Conservation (phyloP, 2,329 filamentous ascomycete species). For the Claviceps purpurea region DNA sequence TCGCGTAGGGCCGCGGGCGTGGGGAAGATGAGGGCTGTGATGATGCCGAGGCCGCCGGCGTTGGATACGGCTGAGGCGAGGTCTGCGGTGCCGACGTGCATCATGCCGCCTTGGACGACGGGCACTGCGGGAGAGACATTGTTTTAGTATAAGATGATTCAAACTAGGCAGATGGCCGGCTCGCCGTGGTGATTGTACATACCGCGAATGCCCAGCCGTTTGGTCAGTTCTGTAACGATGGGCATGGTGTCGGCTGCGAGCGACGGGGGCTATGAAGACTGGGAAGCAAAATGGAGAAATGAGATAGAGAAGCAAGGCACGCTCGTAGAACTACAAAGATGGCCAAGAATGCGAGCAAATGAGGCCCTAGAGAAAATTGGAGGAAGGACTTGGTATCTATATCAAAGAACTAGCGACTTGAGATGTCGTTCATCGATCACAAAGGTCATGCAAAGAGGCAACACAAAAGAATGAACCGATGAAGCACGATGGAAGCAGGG, state of each 20-base stretch:
- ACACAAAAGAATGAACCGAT: no score
- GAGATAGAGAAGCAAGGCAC: background rate
- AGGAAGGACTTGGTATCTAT: no score
- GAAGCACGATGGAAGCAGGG: no score
- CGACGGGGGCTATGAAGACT: background rate
- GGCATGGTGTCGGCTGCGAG: conserved; percentile 29
- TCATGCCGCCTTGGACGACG: conserved; percentile 77
- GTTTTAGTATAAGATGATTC: background rate
- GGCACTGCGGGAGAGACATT: conserved; percentile 40
- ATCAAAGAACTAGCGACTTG: no score
- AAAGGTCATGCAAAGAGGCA: no score
- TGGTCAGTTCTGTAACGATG: conserved; percentile 43
- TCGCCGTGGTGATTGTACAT: conserved; percentile 6
- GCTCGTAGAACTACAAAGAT: no score
- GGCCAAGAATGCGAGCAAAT: no score
- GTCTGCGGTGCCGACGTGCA: conserved; percentile 73
- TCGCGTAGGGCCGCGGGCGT: conserved; percentile 82
- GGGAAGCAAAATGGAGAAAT: background rate
- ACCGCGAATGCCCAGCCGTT: conserved; percentile 42
- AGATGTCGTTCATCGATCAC: no score
- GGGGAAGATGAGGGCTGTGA: conserved; percentile 85
- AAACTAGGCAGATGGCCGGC: background rate
- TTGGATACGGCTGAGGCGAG: conserved; percentile 65
- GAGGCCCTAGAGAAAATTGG: no score
- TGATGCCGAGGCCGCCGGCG: conserved; percentile 69